Evolutionary conservation across 1,284 basidiomycete genomes (phyloP), one percentile per base, ranked within the genome.

Genomic region (Austroboletus novae-zelandiae): DNA sequence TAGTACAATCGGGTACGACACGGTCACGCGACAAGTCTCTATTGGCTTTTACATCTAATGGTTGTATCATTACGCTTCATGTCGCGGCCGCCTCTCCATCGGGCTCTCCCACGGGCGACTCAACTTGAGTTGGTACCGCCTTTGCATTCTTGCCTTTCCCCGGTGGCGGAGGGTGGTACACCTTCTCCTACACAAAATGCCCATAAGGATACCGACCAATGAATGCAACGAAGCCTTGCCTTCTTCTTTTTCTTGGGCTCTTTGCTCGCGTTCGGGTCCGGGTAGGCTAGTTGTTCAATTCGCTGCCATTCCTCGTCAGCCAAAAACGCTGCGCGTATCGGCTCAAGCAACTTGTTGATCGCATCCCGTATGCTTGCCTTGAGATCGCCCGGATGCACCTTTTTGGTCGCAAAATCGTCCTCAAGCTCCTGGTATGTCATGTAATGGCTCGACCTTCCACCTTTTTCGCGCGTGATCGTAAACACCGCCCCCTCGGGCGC

Each of bases 351-450:
- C n/a, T 74, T 74, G 59, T 81, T 79, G 61, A 99, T 86, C 6
- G 86, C 88, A 29, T 84, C 83, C n/a, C 82, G 77, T 8, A 98
- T 91, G 1, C 84, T 83, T 9, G 71, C 71, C 75, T 99, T 99
- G 60, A 99, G 73, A 68, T 98, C 97, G 29, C 85, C 86, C 1
- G 96, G 97, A 68, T 98, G 94, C 6, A 99, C 61, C 54, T 81
- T 80, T 71, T 86, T 89, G 50, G 76, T 78, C 29, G 73, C 81
- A 66, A 94, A 99, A 51, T 89, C 90, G n/a, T 76, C 73, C 67
- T 91, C 79, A 55, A 99, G 68, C 30, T 79, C 78, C 15, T 78
- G 74, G 68, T 85, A 94, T 8, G 72, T 74, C 40, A 61, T 59
- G 74, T 92, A 96, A 69, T 97, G 92, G 51, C 84, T 71, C 45